These are phyloP conservation scores for Candida ortonii DNA, from an alignment of 805 yeast genomes.

Conservation along the genomic window DNA sequence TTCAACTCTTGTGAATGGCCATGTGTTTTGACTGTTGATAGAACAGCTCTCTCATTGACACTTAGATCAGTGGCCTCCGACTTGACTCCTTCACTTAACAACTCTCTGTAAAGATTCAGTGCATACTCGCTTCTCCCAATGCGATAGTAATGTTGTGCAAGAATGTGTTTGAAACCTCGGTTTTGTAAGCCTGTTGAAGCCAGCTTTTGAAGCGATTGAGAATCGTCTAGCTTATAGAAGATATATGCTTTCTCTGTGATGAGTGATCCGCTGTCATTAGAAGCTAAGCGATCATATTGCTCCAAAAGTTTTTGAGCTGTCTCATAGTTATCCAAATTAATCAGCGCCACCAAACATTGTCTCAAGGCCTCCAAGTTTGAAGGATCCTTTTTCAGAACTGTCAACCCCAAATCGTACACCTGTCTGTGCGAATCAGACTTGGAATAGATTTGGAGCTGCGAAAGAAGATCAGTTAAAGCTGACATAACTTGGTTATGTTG, in stretches of 20 bases:
- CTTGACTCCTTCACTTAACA: slow-evolving; percentile 32
- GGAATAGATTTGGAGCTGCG: slow-evolving; percentile 36
- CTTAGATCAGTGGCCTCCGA: slow-evolving; percentile 51
- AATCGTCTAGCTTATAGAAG: slow-evolving; percentile 48
- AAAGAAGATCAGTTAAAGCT: slow-evolving; percentile 34
- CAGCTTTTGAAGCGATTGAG: slow-evolving; percentile 24
- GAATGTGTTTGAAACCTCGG: slow-evolving; percentile 46
- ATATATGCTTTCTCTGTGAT: slow-evolving; percentile 56
- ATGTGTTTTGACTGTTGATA: slow-evolving; percentile 42
- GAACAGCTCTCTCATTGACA: slow-evolving; percentile 68
- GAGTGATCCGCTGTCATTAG: slow-evolving; percentile 31
- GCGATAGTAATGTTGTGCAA: slow-evolving; percentile 53
- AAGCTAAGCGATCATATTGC: slow-evolving; percentile 18
- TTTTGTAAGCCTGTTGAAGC: slow-evolving; percentile 11
- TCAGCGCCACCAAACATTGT: slow-evolving; percentile 54
- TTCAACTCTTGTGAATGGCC: slow-evolving; percentile 3
- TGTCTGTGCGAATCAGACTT: slow-evolving; percentile 35
- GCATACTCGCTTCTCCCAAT: slow-evolving; percentile 47
- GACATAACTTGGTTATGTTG: too few species aligned
- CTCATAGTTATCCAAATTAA: slow-evolving; percentile 54
- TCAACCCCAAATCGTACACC: slow-evolving; percentile 31
- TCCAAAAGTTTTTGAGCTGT: slow-evolving; percentile 45
- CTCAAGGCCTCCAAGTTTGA: slow-evolving; percentile 31
- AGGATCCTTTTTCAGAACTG: slow-evolving; percentile 28
- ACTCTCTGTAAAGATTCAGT: slow-evolving; percentile 42